Conservation (phyloP, 805 yeast genomes). For the Yueomyces sinensis region DNA sequence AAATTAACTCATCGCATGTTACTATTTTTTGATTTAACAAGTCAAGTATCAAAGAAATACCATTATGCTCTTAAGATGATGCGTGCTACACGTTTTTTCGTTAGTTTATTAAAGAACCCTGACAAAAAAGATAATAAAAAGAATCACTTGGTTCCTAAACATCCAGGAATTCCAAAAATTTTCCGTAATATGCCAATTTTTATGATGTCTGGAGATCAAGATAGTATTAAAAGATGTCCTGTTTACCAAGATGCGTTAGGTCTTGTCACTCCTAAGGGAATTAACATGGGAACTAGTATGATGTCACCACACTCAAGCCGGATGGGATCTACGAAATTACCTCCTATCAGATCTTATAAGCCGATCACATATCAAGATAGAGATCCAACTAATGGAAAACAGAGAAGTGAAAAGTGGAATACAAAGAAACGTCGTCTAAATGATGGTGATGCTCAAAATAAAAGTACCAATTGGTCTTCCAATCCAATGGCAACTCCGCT, state of each 20-base stretch:
- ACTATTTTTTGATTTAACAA: conserved; percentile 27
- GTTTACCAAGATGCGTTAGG: conserved; percentile 27
- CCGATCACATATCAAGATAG: conserved; percentile 20
- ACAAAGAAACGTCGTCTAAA: conserved; percentile 12
- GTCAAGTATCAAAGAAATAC: conserved; percentile 41
- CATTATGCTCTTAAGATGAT: conserved; percentile 58
- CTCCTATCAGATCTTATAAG: conserved; percentile 21
- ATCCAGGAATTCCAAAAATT: conserved; percentile 17
- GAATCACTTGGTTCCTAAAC: conserved; percentile 1
- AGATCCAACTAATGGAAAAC: background rate
- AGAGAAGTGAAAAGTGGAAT: too few relatives aligned
- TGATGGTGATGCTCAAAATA: background rate
- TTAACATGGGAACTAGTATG: conserved; percentile 1
- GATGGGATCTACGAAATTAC: conserved; percentile 8
- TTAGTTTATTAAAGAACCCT: conserved; percentile 21
- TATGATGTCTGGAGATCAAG: conserved; percentile 20
- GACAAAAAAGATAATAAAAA: background rate
- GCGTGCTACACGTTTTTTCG: conserved; percentile 37
- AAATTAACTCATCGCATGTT: conserved; percentile 29
- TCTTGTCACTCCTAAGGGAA: conserved; percentile 12
- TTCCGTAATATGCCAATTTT: conserved; percentile 23
- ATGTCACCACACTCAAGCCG: background rate
- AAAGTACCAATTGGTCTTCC: background rate
- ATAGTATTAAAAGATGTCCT: conserved; percentile 24
- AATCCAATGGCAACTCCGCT: background rate